Base-by-base conservation (phyloP, 164 flowering plant species). In the Chimonanthus praecox region DNA sequence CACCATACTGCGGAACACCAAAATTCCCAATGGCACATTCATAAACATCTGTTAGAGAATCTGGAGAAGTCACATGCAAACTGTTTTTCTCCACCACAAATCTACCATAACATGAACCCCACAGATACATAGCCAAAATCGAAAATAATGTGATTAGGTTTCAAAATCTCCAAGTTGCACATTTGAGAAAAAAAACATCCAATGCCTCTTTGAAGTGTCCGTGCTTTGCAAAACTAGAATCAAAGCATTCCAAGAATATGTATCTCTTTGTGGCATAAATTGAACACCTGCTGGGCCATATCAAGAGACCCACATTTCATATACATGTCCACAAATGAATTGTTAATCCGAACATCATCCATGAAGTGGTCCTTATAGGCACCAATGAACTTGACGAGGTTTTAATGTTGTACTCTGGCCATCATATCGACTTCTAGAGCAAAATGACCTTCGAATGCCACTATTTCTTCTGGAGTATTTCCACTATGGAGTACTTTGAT, bases 371-470 rank as follows among this genome's bases (percentile, higher is more conserved):
- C 94, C 78, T 92, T 94, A 68, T 94, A 94, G 73, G 97, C 98
- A 78, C 98, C 98, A 82, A 92, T 88, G 76, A 94, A 94, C 98
- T 88, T 90, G 20, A 92, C 98, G 73, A 94, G 94, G 78, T 94
- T 94, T 45, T 85, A 88, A 76, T 94, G 98, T 78, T 87, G 87
- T 2, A 94, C 98, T 80, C 88, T 86, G 48, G 94, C 84, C 98
- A 94, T 92, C 97, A 94, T 94, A 60, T 79, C 82, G 18, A 94
- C 92, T 88, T 94, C 98, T n/a, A 97, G 90, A 15, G 78, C 81
- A 80, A 94, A 94, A 68, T 97, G 96, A 65, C 82, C 79, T 76
- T 89, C 94, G 33, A 89, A 85, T 66, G 85, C 76, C 71, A 86
- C 80, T 83, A 78, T 86, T 76, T 92, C 97, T 68, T 90, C 97